A percentile compares a stretch with the other conserved stretches of the same genome.
phyloP scores from a whole-genome alignment of 1,284 basidiomycete genomes.

The Mycena citricolor region DNA sequence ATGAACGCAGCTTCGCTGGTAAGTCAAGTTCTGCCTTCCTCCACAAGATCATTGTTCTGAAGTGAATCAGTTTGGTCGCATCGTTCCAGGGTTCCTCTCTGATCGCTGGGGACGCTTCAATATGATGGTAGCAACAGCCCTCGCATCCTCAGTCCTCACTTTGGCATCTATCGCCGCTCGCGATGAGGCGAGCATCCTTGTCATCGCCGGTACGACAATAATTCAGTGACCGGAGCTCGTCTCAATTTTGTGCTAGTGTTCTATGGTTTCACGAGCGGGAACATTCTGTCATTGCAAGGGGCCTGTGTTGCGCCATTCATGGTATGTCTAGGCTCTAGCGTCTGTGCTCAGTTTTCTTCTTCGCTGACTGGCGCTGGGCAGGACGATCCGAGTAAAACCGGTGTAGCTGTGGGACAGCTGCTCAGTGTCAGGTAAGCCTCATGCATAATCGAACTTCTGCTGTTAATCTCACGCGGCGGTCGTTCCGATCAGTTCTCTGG shows the following conservation, averaged over 20 bases:
- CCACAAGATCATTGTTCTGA: not conserved
- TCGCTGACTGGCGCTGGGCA: not conserved
- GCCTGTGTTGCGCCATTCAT: conserved; percentile 19
- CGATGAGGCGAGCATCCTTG: conserved; percentile 17
- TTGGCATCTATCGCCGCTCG: conserved; percentile 20
- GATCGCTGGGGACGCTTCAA: conserved; percentile 21
- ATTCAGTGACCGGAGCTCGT: not conserved
- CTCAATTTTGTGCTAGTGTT: too few species aligned
- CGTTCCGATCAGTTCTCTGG: conserved; percentile 2
- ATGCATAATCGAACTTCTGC: too few species aligned
- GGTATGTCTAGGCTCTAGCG: conserved; percentile 8
- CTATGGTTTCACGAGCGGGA: conserved; percentile 21
- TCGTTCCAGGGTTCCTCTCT: conserved; percentile 14
- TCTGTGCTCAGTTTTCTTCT: not conserved
- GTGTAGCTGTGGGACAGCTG: conserved; percentile 20
- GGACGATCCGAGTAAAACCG: conserved; percentile 21
- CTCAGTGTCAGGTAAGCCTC: conserved; percentile 19
- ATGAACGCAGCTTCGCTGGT: conserved; percentile 21
- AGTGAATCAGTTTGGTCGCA: conserved; percentile 9
- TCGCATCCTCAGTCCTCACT: conserved; percentile 15
- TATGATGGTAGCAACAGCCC: conserved; percentile 16
- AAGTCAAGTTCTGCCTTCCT: conserved; percentile 1
- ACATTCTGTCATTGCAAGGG: conserved; percentile 16
- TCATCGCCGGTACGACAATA: conserved; percentile 15
- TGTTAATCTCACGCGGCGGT: too few species aligned